Base-by-base conservation (phyloP, 164 flowering plant species). In the Hamamelis virginiana region DNA sequence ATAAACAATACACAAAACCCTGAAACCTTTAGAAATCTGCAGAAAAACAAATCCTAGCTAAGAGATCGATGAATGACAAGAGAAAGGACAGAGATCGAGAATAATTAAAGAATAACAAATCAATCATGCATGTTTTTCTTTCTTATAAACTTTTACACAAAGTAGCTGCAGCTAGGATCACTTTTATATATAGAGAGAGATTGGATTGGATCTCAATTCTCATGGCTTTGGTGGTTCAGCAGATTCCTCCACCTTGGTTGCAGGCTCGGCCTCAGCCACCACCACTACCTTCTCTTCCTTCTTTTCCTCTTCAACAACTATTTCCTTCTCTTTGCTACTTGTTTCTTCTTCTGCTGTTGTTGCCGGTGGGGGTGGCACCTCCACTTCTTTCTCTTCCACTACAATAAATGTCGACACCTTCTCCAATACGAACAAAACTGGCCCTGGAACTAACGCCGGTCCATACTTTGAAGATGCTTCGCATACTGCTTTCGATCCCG, bases 361-460 rank as follows among this genome's bases (percentile, higher is more conserved):
- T 23, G 69, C 66, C 5, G 72, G 21, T 22, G 59, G 59, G 13
- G 76, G 14, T 0, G 75, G 46, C 14, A 68, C 57, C 59, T 25
- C 76, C 27, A n/a, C 72, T 45, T 62, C 70, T 61, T 80, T 81
- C 70, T 85, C 93, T 71, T 80, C 85, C 14, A 69, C 69, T 8
- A 76, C 83, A 1, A 87, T 66, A 43, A 87, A 87, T 5, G 82
- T 84, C 0, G 96, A 86, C 0, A 90, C 96, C 82, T 90, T 90
- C 74, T 90, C 96, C n/a, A 92, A 82, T 15, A 92, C 70, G 58
- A 86, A 92, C 56, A 81, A 66, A n/a, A 92, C 81, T 10, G 94
- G 96, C 0, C 89, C 90, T 9, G 89, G 43, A 5, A 90, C 82
- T 19, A 68, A 68, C 12, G 70, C 66, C 16, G 91, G 75, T 26